Evolutionary conservation across 768 basidiomycete species (phyloP), one percentile per base, ranked within the genome.

Genomic region (Russula ochroleuca): DNA sequence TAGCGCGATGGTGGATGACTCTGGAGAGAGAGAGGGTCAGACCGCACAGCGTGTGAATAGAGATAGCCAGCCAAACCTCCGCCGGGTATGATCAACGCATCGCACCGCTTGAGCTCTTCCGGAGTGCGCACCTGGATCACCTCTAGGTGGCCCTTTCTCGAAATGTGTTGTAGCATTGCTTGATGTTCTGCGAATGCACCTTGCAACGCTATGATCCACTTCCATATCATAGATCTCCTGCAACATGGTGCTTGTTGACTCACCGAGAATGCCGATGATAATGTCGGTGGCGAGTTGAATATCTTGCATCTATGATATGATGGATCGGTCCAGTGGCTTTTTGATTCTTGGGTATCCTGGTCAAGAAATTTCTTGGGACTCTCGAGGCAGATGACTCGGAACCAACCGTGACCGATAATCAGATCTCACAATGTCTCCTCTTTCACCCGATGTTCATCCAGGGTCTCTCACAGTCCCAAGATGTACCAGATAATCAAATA

Each of bases 161-260:
- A 75, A 61, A 85, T 74, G 70, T 81, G 82, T 72, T 87, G 81
- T 35, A 93, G 81, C 66, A 84, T 84, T 33, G 77, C 74, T 73
- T 90, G 82, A 73, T 98, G 95, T 75, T 98, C 95, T 17, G 82
- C 79, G 73, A 98, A 97, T 10, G 94, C 94, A 49, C 95, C 95
- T 73, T 97, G 95, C 45, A 98, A 81, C 41, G 95, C 95, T 93
- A 70, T 28, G 33, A 21, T 28, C 19, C 15, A n/a, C 40, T 67
- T 58, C 61, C 51, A 17, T 6, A 23, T 38, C 13, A 48, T 15
- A 37, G 25, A 28, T 23, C 51, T 35, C 38, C 3, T 19, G 37
- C 15, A 28, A 33, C 13, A 38, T 17, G 0, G 17, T 15, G 33
- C 35, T 37, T n/a, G 43, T 37, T 19, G 23, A 57, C 57, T 41